Conservation (phyloP, 106 monocot species). For the Dendrobium huoshanense region DNA sequence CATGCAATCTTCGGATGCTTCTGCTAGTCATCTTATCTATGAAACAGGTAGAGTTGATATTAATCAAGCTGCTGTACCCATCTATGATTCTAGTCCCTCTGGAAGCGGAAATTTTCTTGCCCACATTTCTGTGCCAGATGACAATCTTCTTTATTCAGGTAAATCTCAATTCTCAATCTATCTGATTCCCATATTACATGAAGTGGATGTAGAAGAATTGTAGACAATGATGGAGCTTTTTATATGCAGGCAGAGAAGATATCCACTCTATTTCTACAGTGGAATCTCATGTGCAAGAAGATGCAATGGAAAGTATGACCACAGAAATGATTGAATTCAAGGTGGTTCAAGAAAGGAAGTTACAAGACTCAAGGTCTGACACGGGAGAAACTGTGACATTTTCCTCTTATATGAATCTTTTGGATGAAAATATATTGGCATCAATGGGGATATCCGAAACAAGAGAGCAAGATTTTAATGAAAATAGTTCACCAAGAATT, state of each 20-base stretch:
- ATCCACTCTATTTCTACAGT: conserved; percentile 16
- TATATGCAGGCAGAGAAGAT: conserved; percentile 17
- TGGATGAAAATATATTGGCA: conserved; percentile 27
- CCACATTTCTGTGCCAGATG: conserved; percentile 8
- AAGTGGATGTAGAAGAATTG: not conserved
- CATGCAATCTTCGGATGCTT: not conserved
- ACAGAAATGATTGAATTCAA: not conserved
- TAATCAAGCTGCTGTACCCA: conserved; percentile 7
- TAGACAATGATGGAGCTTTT: not conserved
- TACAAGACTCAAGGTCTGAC: conserved; percentile 10
- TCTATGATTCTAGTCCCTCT: conserved; percentile 41
- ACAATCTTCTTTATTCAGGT: conserved; percentile 14
- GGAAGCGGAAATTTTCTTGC: conserved; percentile 23
- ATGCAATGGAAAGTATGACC: not conserved
- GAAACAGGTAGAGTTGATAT: not conserved
- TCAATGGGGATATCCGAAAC: not conserved
- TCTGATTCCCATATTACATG: not conserved
- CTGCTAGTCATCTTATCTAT: not conserved
- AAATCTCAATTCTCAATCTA: not conserved
- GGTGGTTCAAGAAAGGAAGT: not conserved
- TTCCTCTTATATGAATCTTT: conserved; percentile 21
- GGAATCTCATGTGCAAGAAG: conserved; percentile 18
- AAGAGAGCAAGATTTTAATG: not conserved
- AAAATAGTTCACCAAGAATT: not conserved
- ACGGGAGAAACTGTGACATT: conserved; percentile 9